Evolutionary conservation across 2,329 filamentous ascomycete species (phyloP).

Genomic region (Orbilia quercus): DNA sequence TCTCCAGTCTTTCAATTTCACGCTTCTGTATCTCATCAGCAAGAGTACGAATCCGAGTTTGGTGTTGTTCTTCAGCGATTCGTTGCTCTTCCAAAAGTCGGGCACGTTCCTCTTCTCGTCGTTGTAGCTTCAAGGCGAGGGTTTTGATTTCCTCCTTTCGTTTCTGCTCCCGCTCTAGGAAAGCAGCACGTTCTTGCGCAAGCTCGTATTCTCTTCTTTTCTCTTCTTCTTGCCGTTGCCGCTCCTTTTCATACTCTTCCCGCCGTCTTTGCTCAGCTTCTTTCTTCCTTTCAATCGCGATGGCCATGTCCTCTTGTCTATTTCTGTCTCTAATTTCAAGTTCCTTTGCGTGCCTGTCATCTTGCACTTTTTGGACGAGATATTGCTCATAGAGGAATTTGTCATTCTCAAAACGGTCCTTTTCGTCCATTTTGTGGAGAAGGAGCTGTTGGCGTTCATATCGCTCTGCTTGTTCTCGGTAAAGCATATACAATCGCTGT

Average conservation of each 20-base stretch:
- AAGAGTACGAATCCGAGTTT: slow-evolving; percentile 34
- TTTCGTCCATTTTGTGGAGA: slow-evolving; percentile 36
- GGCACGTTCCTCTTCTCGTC: slow-evolving; percentile 44
- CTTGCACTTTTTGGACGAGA: slow-evolving; percentile 46
- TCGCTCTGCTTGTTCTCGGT: slow-evolving; percentile 43
- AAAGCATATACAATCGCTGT: slow-evolving; percentile 43
- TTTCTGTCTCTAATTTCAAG: slow-evolving; percentile 43
- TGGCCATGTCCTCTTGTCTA: slow-evolving; percentile 40
- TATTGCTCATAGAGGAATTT: slow-evolving; percentile 45
- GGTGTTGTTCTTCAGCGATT: slow-evolving; percentile 32
- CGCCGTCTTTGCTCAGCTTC: slow-evolving; percentile 36
- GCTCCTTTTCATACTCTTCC: slow-evolving; percentile 45
- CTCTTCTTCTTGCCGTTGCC: slow-evolving; percentile 46
- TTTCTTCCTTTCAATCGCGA: slow-evolving; percentile 51
- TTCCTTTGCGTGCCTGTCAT: slow-evolving; percentile 41
- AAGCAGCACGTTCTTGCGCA: slow-evolving; percentile 48
- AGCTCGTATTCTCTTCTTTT: slow-evolving; percentile 46
- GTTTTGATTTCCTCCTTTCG: slow-evolving; percentile 48
- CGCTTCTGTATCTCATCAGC: slow-evolving; percentile 48
- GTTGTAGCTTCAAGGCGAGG: slow-evolving; percentile 33
- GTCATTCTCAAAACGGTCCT: slow-evolving; percentile 40
- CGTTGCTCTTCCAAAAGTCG: slow-evolving; percentile 41
- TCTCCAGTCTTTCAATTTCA: slow-evolving; percentile 34
- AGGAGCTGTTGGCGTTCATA: slow-evolving; percentile 42
- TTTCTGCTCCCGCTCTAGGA: slow-evolving; percentile 43